phyloP scores from a whole-genome alignment of 2,329 filamentous ascomycete genomes.

The Phyllosticta citriasiana region DNA sequence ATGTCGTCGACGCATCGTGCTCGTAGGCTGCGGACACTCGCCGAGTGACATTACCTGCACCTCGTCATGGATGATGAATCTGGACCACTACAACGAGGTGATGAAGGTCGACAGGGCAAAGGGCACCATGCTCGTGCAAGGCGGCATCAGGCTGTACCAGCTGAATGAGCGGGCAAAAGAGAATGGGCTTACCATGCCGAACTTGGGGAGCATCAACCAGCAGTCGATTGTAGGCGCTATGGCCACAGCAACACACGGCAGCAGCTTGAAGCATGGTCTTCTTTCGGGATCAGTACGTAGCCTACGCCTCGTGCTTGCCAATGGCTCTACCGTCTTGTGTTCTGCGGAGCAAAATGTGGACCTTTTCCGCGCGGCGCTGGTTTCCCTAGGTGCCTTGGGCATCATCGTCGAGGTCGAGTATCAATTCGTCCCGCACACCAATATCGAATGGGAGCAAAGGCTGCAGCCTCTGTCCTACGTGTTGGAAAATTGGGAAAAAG shows the following conservation, averaged over 20 bases:
- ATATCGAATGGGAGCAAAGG: conserved; percentile 78
- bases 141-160: conserved; percentile 73
- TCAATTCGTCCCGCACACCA: conserved; percentile 67
- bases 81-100: conserved; percentile 71
- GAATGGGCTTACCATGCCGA: conserved; percentile 74
- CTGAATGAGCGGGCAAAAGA: conserved; percentile 65
- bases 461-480: conserved; percentile 61
- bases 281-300: conserved; percentile 68
- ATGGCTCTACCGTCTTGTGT: conserved; percentile 65
- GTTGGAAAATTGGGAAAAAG: conserved; percentile 59
- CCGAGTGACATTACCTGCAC: conserved; percentile 88
- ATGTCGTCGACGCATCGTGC: conserved; percentile 72
- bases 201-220: conserved; percentile 87
- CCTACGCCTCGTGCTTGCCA: conserved; percentile 71
- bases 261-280: conserved; percentile 71
- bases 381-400: conserved; percentile 81
- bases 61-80: conserved; percentile 86
- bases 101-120: conserved; percentile 57
- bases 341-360: conserved; percentile 57
- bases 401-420: conserved; percentile 87
- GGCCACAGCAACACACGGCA: conserved; percentile 87
- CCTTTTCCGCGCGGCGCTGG: conserved; percentile 77
- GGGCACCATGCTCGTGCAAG: conserved; percentile 65
- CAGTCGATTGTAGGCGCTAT: conserved; percentile 91
- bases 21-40: conserved; percentile 85